Conservation (phyloP, 2,329 filamentous ascomycete genomes). For the Talaromyces sp. region DNA sequence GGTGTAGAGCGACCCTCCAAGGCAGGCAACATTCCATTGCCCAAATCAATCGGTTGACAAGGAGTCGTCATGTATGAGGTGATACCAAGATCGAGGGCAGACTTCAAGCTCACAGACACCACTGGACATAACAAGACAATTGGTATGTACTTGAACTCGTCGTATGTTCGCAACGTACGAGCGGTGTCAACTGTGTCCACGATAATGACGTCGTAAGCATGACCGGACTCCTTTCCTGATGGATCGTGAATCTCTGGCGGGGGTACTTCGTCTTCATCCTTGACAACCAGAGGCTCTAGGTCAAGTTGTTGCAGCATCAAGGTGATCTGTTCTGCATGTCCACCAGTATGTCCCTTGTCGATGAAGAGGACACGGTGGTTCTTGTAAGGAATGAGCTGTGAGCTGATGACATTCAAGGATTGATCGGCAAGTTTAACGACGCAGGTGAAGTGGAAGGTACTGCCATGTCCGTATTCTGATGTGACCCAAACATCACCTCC, state of each 20-base stretch:
- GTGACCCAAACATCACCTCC: constrained; percentile 91
- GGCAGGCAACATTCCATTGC: constrained; percentile 89
- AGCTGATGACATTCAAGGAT: constrained; percentile 68
- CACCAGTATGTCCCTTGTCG: constrained; percentile 75
- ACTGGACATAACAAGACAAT: constrained; percentile 85
- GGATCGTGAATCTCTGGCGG: constrained; percentile 50
- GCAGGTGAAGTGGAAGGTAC: constrained; percentile 91
- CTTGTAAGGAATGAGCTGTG: constrained; percentile 76
- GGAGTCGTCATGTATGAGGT: constrained; percentile 96
- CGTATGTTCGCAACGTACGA: constrained; percentile 71
- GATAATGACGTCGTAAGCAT: constrained; percentile 84
- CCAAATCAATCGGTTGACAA: constrained; percentile 84
- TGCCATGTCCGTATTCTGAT: constrained; percentile 81
- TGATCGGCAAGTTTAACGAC: constrained; percentile 76
- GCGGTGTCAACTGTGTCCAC: constrained; percentile 88
- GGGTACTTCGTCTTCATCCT: constrained; percentile 64
- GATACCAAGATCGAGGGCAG: constrained; percentile 85
- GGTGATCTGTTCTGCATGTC: constrained; percentile 70
- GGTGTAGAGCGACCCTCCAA: constrained; percentile 89
- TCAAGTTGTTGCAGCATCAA: constrained; percentile 72
- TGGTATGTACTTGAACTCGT: constrained; percentile 92
- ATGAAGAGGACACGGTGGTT: constrained; percentile 88
- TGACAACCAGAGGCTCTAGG: constrained; percentile 74
- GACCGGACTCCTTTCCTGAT: constrained; percentile 47
- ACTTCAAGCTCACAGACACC: constrained; percentile 84